Conservation (phyloP, 139 green algal genomes). For the Chlorella ohadii region DNA sequence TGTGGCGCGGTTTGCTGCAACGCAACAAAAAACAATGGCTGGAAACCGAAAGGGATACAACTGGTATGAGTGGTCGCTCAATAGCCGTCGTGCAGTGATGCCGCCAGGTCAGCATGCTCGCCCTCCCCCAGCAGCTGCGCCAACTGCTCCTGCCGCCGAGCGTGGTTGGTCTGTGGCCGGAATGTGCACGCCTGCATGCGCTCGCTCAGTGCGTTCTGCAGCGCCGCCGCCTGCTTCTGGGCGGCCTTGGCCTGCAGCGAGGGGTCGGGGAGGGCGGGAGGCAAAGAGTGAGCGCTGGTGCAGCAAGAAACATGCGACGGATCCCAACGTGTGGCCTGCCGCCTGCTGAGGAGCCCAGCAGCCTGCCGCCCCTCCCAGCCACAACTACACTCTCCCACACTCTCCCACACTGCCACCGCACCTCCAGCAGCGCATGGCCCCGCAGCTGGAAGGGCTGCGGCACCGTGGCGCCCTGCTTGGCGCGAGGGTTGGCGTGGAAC, state of each 20-base stretch:
- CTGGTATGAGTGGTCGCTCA: too few species aligned
- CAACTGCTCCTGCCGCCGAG: slow-evolving; percentile 41
- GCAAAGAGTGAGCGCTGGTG: too few species aligned
- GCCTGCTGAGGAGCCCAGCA: too few species aligned
- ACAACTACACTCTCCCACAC: too few species aligned
- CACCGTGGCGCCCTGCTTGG: slow-evolving; percentile 39
- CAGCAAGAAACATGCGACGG: too few species aligned
- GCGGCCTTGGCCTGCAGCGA: slow-evolving; percentile 20
- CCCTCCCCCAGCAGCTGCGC: slow-evolving; percentile 22
- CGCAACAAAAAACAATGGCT: too few species aligned
- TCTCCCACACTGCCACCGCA: background rate
- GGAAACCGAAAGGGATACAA: too few species aligned
- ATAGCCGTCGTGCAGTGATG: background rate
- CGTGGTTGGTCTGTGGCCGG: slow-evolving; percentile 49
- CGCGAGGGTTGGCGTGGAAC: slow-evolving; percentile 24
- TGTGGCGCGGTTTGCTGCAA: too few species aligned
- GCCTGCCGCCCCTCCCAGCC: too few species aligned
- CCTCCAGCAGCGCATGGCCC: slow-evolving; percentile 27
- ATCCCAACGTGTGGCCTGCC: too few species aligned
- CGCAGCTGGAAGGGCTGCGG: slow-evolving; percentile 49
- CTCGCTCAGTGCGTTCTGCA: slow-evolving; percentile 4
- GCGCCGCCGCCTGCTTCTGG: slow-evolving; percentile 17
- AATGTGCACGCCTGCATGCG: slow-evolving; percentile 50
- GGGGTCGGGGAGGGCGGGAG: background rate
- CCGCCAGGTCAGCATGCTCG: background rate